phyloP scores from a whole-genome alignment of 2,329 filamentous ascomycete species.

The Nigrograna mackinnonii region DNA sequence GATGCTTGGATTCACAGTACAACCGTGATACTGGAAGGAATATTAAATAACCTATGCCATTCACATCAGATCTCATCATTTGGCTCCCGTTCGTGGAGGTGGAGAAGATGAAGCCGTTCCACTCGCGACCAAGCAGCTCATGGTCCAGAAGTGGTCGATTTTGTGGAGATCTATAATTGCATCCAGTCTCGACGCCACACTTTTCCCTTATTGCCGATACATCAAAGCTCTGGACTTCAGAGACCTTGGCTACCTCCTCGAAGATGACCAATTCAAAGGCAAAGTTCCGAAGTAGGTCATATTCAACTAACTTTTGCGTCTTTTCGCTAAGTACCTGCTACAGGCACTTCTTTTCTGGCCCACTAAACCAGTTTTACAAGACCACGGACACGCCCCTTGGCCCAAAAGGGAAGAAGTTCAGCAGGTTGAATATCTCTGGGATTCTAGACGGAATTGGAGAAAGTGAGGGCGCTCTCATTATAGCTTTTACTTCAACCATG shows the following conservation, averaged over 20 bases:
- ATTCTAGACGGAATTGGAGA: slow-evolving; percentile 55
- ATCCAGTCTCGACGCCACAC: slow-evolving; percentile 64
- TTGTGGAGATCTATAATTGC: slow-evolving; percentile 71
- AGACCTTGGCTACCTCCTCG: slow-evolving; percentile 63
- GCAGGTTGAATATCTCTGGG: slow-evolving; percentile 23
- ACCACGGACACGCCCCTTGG: slow-evolving; percentile 26
- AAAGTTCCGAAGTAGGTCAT: slow-evolving; percentile 58
- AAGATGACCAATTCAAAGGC: slow-evolving; percentile 62
- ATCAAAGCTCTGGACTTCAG: slow-evolving; percentile 66
- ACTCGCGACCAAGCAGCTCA: slow-evolving; percentile 48
- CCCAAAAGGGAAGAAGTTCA: slow-evolving; percentile 27
- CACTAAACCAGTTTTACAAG: slow-evolving; percentile 49
- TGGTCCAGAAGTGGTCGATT: slow-evolving; percentile 62
- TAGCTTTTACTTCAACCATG: neutral
- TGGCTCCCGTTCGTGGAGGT: slow-evolving; percentile 49
- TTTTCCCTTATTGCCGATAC: slow-evolving; percentile 71
- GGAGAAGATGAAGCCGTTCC: slow-evolving; percentile 45
- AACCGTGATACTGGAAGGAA: too few relatives aligned
- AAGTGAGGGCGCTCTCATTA: slow-evolving; percentile 43
- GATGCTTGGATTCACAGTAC: neutral
- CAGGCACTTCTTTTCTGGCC: slow-evolving; percentile 56
- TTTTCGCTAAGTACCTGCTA: neutral
- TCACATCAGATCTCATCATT: slow-evolving; percentile 46
- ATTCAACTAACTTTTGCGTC: neutral
- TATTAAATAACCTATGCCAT: too few relatives aligned